Base-by-base conservation (phyloP, 305 asterid genomes). In the Stenogyne calaminthoides region DNA sequence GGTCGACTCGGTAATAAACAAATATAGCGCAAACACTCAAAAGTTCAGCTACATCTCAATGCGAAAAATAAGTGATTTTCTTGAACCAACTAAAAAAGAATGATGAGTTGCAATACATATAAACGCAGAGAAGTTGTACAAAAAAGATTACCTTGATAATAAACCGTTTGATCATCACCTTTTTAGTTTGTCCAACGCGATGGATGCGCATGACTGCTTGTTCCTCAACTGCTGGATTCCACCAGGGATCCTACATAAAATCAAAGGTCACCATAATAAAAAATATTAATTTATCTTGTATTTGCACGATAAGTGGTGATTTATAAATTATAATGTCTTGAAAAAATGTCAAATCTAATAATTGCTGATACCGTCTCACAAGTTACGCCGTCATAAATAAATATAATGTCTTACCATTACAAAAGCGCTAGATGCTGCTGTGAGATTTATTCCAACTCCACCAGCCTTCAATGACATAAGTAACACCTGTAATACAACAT, bases 151-250 rank as follows among this genome's bases (percentile, higher is more conserved):
- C 99, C 96, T 95, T 90, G 72, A 92, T 87, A 61, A 95, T 92
- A 77, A 92, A 95, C 72, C 96, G 85, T 76, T 80, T 92, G 80
- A 95, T 92, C 51, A 25, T 70, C 73, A 95, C 99, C 10, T 77
- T 88, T 78, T 90, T 86, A 40, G 93, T 90, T 80, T 95, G 99
- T 76, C 99, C 98, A 54, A 95, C 90, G 49, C 99, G 98, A 84
- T 95, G 98, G 81, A 95, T 91, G 63, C 98, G 96, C 99, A 95
- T 95, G 44, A 95, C 97, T 36, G 99, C 98, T 81, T 95, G 98
- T 58, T 95, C 99, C 84, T 95, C 98, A 44, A 95, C 98, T 56
- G 99, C 99, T 32, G 98, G 97, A 85, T 95, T 95, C 98, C 99
- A 95, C 99, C 98, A 95, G 7, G 99, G 99, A 85, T 95, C 99